Percentiles rank a stretch among this genome's conserved stretches.
Evolutionary conservation across 192 early-diverging fungal species (phyloP).

Genomic region (Pilobolus umbonatus): DNA sequence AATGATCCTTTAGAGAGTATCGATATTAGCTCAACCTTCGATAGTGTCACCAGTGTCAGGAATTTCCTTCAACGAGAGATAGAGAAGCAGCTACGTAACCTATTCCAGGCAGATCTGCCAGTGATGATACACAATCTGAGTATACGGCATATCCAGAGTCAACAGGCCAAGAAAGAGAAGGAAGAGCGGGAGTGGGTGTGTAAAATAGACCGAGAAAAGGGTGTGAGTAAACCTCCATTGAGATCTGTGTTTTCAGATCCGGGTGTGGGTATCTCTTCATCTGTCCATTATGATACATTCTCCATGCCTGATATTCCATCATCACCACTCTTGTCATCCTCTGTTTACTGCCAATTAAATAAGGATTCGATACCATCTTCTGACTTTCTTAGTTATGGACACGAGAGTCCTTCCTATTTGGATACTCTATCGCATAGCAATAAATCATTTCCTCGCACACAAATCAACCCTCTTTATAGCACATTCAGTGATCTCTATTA

Average conservation of each 20-base stretch:
- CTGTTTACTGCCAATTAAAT: too few relatives aligned
- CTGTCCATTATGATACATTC: not conserved
- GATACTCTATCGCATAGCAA: conserved; percentile 5
- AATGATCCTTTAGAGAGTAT: conserved; percentile 95
- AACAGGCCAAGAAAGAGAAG: conserved; percentile 38
- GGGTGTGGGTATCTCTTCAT: not conserved
- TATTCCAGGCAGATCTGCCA: conserved; percentile 95
- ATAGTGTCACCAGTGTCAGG: conserved; percentile 83
- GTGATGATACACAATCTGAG: conserved; percentile 89
- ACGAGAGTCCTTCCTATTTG: conserved; percentile 6
- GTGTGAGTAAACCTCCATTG: not conserved
- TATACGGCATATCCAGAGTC: conserved; percentile 58
- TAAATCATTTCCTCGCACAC: too few relatives aligned
- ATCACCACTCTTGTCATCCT: not conserved
- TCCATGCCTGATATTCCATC: conserved; percentile 1
- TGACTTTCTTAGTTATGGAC: too few relatives aligned
- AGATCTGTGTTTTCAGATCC: conserved; percentile 5
- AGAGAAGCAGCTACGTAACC: conserved; percentile 77
- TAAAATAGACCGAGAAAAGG: not conserved
- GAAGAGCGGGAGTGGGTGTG: not conserved
- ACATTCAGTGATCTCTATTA: conserved; percentile 13
- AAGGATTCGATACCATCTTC: too few relatives aligned
- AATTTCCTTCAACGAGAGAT: conserved; percentile 88
- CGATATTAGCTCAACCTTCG: conserved; percentile 93
- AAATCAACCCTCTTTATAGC: not conserved